Base-by-base conservation (phyloP, 352 stramenopile genomes). In the Pythium inflatum region DNA sequence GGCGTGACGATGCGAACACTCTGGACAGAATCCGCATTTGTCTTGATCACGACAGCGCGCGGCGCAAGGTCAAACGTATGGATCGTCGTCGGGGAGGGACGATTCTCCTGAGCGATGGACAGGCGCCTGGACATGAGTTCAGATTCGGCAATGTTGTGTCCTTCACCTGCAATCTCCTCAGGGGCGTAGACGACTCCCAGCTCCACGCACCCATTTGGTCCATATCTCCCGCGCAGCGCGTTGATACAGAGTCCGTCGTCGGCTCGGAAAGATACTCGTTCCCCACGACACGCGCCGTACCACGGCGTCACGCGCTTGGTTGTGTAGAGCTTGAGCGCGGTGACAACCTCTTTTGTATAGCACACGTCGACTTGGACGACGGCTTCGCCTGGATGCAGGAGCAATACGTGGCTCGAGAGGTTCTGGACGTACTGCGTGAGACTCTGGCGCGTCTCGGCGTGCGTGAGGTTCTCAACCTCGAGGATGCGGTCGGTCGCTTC, bases 141-240 rank as follows among this genome's bases (percentile, higher is more conserved):
- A n/a, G n/a, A n/a, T n/a, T n/a, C n/a, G n/a, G n/a, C n/a, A n/a
- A 1, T 11, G 22, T 36, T 22, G 13, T 45, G 27, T 1, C 33
- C 51, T 33, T 59, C 51, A 5, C 9, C 9, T 11, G 51, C 51
- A 11, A 59, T 59, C 51, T 33, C 31, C n/a, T 59, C 46, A 11
- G 56, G 56, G 3, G 56, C 56, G n/a, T 14, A 48, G 20, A 61
- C 53, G n/a, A 61, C 53, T 9, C 33, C 53, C 34, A 61, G n/a
- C 34, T 61, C 33, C 24, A 34, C 48, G 27, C 30, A 48, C 5
- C 53, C 31, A 1, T 31, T 34, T 8, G 5, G 22, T 6, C 34
- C 53, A 14, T 49, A 48, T 22, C 38, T 27, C 14, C 55, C 55
- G 13, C 36, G 28, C 0, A 62, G 28, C 22, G 55, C 38, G 41